phyloP scores from a whole-genome alignment of 2,329 filamentous ascomycete species.

The Colletotrichum destructivum region DNA sequence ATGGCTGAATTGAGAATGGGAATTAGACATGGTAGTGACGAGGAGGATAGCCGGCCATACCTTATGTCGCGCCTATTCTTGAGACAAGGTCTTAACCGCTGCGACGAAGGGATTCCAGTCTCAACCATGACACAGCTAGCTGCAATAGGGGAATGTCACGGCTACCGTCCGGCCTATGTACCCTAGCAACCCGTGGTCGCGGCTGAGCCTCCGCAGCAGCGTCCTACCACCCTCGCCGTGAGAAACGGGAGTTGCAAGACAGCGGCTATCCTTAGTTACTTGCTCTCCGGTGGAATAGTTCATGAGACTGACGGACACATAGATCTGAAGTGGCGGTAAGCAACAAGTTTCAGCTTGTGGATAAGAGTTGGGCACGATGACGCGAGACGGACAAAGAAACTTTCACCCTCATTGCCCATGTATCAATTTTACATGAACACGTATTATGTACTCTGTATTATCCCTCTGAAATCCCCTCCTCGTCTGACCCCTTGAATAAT shows the following conservation, averaged over 20 bases:
- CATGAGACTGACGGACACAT: not conserved
- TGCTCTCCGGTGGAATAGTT: not conserved
- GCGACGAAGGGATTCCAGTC: constrained; percentile 26
- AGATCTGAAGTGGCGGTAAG: not conserved
- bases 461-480: not conserved
- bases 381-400: not conserved
- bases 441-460: not conserved
- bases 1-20: constrained; percentile 27
- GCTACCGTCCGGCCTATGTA: not conserved
- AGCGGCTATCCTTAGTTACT: not conserved
- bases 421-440: not conserved
- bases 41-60: constrained; percentile 9
- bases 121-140: not conserved
- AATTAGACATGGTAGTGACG: constrained; percentile 1
- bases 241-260: not conserved
- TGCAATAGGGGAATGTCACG: not conserved
- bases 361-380: not conserved
- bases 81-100: constrained; percentile 20
- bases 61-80: constrained; percentile 14
- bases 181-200: not conserved
- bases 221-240: not conserved
- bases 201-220: not conserved
- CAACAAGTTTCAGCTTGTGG: not conserved
- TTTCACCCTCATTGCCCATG: not conserved
- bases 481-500: not conserved